Evolutionary conservation across 2,329 filamentous ascomycete genomes (phyloP).

Genomic region (Cadophora malorum): DNA sequence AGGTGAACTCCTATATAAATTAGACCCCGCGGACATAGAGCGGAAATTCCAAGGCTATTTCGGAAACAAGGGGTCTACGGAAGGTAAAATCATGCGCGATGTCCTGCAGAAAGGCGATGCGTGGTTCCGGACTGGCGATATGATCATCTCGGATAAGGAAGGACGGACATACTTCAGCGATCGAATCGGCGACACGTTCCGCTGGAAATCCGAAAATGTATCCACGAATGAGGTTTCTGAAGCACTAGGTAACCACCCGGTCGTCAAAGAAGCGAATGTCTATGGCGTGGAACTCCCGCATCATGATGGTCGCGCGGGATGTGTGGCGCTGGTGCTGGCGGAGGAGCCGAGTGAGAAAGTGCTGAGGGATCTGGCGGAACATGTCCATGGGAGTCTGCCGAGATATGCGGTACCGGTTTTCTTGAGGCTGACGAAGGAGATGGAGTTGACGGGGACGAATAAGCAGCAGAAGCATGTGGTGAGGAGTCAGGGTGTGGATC

Average conservation of each 20-base stretch:
- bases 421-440: slow-evolving; percentile 66
- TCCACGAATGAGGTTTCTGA: slow-evolving; percentile 84
- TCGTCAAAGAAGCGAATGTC: slow-evolving; percentile 80
- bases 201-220: slow-evolving; percentile 85
- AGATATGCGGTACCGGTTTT: slow-evolving; percentile 81
- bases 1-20: slow-evolving; percentile 76
- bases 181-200: slow-evolving; percentile 78
- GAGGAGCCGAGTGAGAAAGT: slow-evolving; percentile 53
- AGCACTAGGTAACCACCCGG: slow-evolving; percentile 69
- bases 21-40: slow-evolving; percentile 69
- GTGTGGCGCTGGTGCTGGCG: slow-evolving; percentile 71
- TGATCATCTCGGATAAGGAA: slow-evolving; percentile 73
- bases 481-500: slow-evolving; percentile 76
- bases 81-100: slow-evolving; percentile 74
- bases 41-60: slow-evolving; percentile 83
- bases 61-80: slow-evolving; percentile 72
- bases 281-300: slow-evolving; percentile 82
- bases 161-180: slow-evolving; percentile 82
- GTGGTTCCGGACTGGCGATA: slow-evolving; percentile 86
- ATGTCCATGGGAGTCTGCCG: slow-evolving; percentile 66
- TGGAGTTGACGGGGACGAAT: slow-evolving; percentile 80
- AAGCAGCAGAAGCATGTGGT: slow-evolving; percentile 85
- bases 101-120: slow-evolving; percentile 79
- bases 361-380: slow-evolving; percentile 65
- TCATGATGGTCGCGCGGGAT: slow-evolving; percentile 85